Evolutionary conservation across 2,329 filamentous ascomycete genomes (phyloP).

Genomic region (Fusarium sp.): DNA sequence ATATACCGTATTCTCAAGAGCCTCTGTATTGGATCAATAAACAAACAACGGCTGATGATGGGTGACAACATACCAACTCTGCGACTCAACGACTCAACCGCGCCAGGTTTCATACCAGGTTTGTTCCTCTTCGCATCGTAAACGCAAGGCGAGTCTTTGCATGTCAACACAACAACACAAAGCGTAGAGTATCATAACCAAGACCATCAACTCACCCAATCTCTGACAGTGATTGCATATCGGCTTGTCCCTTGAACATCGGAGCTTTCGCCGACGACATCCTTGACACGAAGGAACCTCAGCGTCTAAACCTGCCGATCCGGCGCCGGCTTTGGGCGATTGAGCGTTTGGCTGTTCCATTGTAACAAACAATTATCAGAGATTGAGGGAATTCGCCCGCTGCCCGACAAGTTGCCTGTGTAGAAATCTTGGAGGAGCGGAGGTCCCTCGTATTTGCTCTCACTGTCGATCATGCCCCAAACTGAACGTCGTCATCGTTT

Average conservation of each 20-base stretch:
- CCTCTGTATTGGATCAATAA: conserved; percentile 12
- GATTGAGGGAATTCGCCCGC: conserved; percentile 16
- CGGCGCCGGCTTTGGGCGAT: not conserved
- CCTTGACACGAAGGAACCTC: conserved; percentile 37
- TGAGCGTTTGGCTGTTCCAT: conserved; percentile 9
- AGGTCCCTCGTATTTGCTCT: not conserved
- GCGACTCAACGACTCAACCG: conserved; percentile 24
- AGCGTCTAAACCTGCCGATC: conserved; percentile 1
- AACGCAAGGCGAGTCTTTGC: conserved; percentile 20
- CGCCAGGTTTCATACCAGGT: conserved; percentile 29
- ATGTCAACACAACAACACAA: not conserved
- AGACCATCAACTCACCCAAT: conserved; percentile 4
- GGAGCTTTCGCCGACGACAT: conserved; percentile 35
- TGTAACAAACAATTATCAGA: not conserved
- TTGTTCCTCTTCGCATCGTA: conserved; percentile 33
- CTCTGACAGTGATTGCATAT: conserved; percentile 34
- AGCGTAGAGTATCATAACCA: not conserved
- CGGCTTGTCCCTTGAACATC: conserved; percentile 35
- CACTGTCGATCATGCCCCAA: conserved; percentile 5
- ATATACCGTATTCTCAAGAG: conserved; percentile 28
- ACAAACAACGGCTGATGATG: not conserved
- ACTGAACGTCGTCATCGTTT: not conserved
- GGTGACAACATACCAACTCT: conserved; percentile 21
- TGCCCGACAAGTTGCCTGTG: conserved; percentile 24
- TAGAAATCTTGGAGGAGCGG: conserved; percentile 1